These are phyloP conservation scores for Populus euphratica DNA, from an alignment of 345 rosid genomes.

Conservation along the genomic window DNA sequence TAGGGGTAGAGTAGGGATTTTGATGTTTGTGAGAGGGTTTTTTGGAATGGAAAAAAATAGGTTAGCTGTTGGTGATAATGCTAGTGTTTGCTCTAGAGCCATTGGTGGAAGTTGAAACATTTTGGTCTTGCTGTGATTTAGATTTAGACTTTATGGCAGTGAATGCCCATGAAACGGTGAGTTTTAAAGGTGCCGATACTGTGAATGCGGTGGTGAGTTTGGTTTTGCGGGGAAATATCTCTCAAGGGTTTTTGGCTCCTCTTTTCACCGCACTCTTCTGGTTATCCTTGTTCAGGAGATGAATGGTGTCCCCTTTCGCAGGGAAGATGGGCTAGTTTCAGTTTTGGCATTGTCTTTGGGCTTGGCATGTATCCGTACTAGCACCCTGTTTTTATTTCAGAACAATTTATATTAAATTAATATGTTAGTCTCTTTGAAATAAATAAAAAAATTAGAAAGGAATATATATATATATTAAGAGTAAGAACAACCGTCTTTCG, in stretches of 20 bases:
- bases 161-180: neutral
- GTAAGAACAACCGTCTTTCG: no score
- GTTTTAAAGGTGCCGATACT: neutral
- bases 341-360: neutral
- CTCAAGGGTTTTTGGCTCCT: neutral
- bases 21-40: constrained; percentile 13
- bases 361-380: neutral
- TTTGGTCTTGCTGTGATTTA: neutral
- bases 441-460: no score
- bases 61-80: constrained; percentile 11
- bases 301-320: neutral
- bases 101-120: constrained; percentile 5
- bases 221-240: constrained; percentile 1
- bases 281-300: neutral
- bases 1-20: constrained; percentile 2
- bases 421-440: no score
- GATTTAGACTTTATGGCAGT: neutral
- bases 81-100: constrained; percentile 28
- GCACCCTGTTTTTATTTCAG: neutral
- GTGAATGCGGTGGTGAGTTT: neutral
- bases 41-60: constrained; percentile 1
- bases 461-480: no score
- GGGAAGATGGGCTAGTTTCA: neutral
- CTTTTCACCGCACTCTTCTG: neutral
- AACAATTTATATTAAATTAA: no score